Conservation (phyloP, 305 asterid species). For the Fraxinus sp. region DNA sequence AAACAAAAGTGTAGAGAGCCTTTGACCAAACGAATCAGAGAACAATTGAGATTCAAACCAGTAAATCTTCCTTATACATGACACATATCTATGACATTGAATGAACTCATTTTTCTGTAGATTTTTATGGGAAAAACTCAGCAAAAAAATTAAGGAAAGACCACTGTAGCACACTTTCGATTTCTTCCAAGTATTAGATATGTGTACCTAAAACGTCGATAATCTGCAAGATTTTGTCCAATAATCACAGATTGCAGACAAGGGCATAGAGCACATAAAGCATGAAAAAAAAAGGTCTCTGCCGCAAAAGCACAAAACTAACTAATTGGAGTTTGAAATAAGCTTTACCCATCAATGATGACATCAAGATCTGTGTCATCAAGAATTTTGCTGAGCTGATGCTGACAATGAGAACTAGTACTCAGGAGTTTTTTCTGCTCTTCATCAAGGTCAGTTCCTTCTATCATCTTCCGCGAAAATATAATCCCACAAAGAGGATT, state of each 20-base stretch:
- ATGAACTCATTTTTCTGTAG: neutral
- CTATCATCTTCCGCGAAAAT: slow-evolving; percentile 79
- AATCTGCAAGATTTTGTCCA: neutral
- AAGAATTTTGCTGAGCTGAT: slow-evolving; percentile 75
- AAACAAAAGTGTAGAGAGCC: neutral
- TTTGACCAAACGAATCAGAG: neutral
- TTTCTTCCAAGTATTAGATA: neutral
- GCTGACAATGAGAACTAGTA: slow-evolving; percentile 70
- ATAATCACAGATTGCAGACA: neutral
- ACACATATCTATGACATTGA: neutral
- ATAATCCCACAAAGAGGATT: slow-evolving; percentile 88
- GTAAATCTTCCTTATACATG: neutral
- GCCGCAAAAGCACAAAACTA: neutral
- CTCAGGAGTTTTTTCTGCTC: slow-evolving; percentile 65
- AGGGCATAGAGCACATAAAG: neutral
- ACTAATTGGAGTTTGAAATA: neutral
- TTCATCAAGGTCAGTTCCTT: slow-evolving; percentile 63
- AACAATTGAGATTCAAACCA: neutral
- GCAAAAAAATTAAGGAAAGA: neutral
- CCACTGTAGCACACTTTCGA: neutral
- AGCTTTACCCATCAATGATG: slow-evolving; percentile 75
- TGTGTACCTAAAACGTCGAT: neutral
- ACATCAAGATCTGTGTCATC: slow-evolving; percentile 92
- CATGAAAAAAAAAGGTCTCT: neutral
- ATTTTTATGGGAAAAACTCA: neutral